Evolutionary conservation across 495 filamentous ascomycete species (phyloP), one percentile per base, ranked within the genome.

Genomic region (Ramalina intermedia): DNA sequence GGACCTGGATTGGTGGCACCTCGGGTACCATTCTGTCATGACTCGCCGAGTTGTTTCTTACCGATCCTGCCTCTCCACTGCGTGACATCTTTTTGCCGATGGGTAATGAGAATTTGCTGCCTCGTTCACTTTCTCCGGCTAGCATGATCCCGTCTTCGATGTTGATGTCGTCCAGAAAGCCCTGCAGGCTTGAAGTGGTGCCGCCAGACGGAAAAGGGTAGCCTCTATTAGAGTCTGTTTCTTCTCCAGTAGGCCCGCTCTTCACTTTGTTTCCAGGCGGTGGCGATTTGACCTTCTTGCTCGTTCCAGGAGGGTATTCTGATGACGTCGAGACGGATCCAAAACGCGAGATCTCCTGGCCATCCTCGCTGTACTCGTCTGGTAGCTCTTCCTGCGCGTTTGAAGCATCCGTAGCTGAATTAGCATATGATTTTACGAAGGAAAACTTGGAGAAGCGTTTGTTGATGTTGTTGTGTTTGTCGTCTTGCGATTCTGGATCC

Each of bases 231-330:
- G 44, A 52, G 8, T 21, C 37, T 17, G 49, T 20, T 36, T 47
- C 44, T 14, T 23, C 26, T 16, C n/a, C 18, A 5, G 20, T 6
- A 7, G 33, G 26, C n/a, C 33, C 26, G 27, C 44, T 47, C 16
- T 37, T 47, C 33, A 36, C 18, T 21, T 36, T 46, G 46, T 48
- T 47, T 18, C 38, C 46, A 18, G 37, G 46, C 26, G 45, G 37
- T 36, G 52, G 52, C 9, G 52, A 55, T 49, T 55, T 55, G 29
- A 50, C 43, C 27, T 35, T 48, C 24, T 36, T 17, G 17, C 39
- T 51, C 11, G 48, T 46, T 26, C 48, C 47, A 16, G 42, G 29
- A 35, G 52, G 52, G 39, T 55, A 55, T 17, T 55, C 37, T 6
- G 42, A 20, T 11, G 48, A 46, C 7, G 44, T 47, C 5, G 44